These are phyloP conservation scores for Halophytophthora batemanensis DNA, from an alignment of 352 stramenopile genomes.

Conservation along the genomic window DNA sequence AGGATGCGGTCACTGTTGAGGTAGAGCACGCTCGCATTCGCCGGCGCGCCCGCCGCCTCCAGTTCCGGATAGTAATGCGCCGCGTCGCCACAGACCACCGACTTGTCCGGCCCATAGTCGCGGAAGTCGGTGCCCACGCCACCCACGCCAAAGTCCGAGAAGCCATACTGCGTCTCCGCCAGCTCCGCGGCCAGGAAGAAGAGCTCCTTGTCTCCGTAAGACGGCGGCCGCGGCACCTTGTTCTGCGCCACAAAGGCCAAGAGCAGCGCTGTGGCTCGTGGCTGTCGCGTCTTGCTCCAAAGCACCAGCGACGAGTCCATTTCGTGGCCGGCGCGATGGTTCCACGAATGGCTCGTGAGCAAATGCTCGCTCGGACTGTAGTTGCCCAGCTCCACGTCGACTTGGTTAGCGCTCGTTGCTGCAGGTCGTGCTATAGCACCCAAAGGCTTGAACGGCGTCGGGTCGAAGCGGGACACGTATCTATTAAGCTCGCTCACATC, in stretches of 20 bases:
- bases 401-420: slow-evolving; percentile 22
- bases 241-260: slow-evolving; percentile 50
- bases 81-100: slow-evolving; percentile 47
- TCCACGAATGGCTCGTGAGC: slow-evolving; percentile 59
- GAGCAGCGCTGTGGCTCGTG: slow-evolving; percentile 65
- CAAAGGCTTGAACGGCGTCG: slow-evolving; percentile 36
- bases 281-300: slow-evolving; percentile 66
- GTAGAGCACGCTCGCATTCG: slow-evolving; percentile 41
- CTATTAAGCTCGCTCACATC: slow-evolving; percentile 36
- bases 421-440: slow-evolving; percentile 27
- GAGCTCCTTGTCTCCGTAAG: slow-evolving; percentile 77
- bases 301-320: slow-evolving; percentile 78
- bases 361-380: slow-evolving; percentile 59
- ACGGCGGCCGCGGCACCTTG: slow-evolving; percentile 31
- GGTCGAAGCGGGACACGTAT: slow-evolving; percentile 58
- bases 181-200: slow-evolving; percentile 73
- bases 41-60: slow-evolving; percentile 6
- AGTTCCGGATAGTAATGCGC: slow-evolving; percentile 55
- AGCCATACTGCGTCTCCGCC: slow-evolving; percentile 62
- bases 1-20: slow-evolving; percentile 71
- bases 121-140: slow-evolving; percentile 40
- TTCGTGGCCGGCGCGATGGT: slow-evolving; percentile 56
- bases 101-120: slow-evolving; percentile 27
- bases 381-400: slow-evolving; percentile 23
- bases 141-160: slow-evolving; percentile 65